Percentiles rank a stretch among this genome's conserved stretches.
Evolutionary conservation across 1,284 basidiomycete species (phyloP).

Genomic region (Moesziomyces sp.): DNA sequence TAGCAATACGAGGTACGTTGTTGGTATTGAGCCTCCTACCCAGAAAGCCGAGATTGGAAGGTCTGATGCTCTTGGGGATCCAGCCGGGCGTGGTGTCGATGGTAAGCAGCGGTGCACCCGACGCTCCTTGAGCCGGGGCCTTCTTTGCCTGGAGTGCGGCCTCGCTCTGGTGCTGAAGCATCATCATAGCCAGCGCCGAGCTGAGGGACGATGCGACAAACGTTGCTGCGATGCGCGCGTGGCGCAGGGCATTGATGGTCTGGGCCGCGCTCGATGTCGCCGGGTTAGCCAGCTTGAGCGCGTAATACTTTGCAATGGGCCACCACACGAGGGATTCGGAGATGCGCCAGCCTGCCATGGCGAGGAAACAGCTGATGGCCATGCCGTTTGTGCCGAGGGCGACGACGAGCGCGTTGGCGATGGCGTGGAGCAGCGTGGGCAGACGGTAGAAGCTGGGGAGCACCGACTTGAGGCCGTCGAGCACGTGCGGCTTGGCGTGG

Average conservation of each 20-base stretch:
- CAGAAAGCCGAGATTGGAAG: constrained; percentile 22
- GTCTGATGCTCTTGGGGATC: constrained; percentile 31
- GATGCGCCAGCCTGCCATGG: constrained; percentile 48
- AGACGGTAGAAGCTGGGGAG: constrained; percentile 29
- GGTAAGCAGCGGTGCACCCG: constrained; percentile 10
- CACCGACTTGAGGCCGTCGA: constrained; percentile 20
- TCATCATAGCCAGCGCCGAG: constrained; percentile 41
- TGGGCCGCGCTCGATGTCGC: constrained; percentile 10
- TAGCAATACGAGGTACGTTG: constrained; percentile 32
- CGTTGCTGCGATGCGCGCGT: constrained; percentile 40
- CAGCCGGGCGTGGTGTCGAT: constrained; percentile 41
- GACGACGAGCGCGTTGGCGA: constrained; percentile 28
- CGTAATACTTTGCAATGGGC: constrained; percentile 48
- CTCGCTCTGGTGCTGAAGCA: constrained; percentile 41
- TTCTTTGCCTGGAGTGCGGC: constrained; percentile 17
- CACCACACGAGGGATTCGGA: constrained; percentile 50
- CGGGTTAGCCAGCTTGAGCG: constrained; percentile 28
- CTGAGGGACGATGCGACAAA: constrained; percentile 50
- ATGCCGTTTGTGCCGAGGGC: constrained; percentile 50
- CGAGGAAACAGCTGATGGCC: constrained; percentile 49
- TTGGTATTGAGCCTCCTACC: constrained; percentile 7
- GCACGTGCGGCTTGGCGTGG: constrained; percentile 5
- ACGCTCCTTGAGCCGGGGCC: neutral
- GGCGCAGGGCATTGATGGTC: constrained; percentile 3
- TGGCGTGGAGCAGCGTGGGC: constrained; percentile 22